Percentiles rank a stretch among this genome's conserved stretches.
These are phyloP conservation scores for Apostasia shenzhenica DNA, from an alignment of 106 monocot genomes.

Conservation along the genomic window DNA sequence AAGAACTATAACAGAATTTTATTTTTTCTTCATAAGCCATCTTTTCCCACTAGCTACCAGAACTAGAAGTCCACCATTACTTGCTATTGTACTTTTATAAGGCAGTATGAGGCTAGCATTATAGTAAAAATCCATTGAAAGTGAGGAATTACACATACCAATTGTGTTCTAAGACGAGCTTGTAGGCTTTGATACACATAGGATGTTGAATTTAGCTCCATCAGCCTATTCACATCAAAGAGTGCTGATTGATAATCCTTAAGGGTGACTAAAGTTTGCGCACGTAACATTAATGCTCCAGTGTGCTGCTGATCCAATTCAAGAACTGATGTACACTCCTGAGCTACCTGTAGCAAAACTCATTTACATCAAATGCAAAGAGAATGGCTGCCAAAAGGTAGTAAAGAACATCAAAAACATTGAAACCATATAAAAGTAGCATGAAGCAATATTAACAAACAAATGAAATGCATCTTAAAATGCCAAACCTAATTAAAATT, in stretches of 20 bases:
- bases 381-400: not conserved
- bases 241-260: constrained; percentile 96
- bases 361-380: not conserved
- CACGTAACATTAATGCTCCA: constrained; percentile 95
- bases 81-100: no score
- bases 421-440: no score
- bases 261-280: constrained; percentile 89
- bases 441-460: no score
- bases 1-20: no score
- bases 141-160: constrained; percentile 40
- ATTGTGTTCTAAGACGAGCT: constrained; percentile 74
- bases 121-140: no score
- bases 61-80: no score
- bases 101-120: no score
- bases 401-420: not conserved
- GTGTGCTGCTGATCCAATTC: constrained; percentile 84
- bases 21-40: no score
- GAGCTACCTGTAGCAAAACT: constrained; percentile 49
- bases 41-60: no score
- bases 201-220: constrained; percentile 83
- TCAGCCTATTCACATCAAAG: constrained; percentile 94
- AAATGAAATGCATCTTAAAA: no score
- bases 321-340: constrained; percentile 96
- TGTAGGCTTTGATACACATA: constrained; percentile 82
- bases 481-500: no score